Base-by-base conservation (phyloP, 768 basidiomycete genomes). In the Psilocybe tampanensis region DNA sequence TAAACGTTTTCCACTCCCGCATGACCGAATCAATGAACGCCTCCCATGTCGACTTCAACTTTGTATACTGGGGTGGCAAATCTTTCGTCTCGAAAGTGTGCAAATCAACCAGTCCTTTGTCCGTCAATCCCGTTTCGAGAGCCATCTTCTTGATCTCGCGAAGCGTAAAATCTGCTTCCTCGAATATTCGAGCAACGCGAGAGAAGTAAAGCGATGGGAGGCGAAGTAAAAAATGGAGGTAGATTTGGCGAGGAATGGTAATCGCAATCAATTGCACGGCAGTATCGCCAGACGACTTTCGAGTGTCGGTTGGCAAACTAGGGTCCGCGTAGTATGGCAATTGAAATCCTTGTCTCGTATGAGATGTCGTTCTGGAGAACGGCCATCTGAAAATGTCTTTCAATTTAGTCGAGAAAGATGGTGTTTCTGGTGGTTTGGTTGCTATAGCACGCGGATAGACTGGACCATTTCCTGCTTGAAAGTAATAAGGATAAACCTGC, bases 191-290 rank as follows among this genome's bases (percentile, higher is more conserved):
- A 2, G 82, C 79, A 9, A 89, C 87, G 1, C 88, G 78, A 3
- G 83, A 80, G 67, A 87, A 87, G 65, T 90, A 90, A 17, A 89
- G 66, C 6, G 81, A 76, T 0, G 88, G 88, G 8, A 88, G 73
- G 13, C 81, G 77, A 11, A 89, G 72, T 1, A 89, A 76, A 15
- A 72, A n/a, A 49, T 69, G 61, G 4, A 74, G 63, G 59, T 74
- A 75, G 2, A 72, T 26, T 45, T 72, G 60, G 2, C 67, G 44
- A 6, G 56, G 56, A 9, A 57, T 21, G 4, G 56, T 57, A 8
- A 29, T 32, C n/a, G 51, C 32, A 19, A 57, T 17, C 32, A 57
- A 47, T 19, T 34, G 47, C 4, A 52, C 8, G 29, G 29, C 29
- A n/a, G 24, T 23, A 17, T 36, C 9, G 11, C 22, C 6, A 19